These are phyloP conservation scores for Drechslera avenae DNA, from an alignment of 2,329 filamentous ascomycete species.

Conservation along the genomic window DNA sequence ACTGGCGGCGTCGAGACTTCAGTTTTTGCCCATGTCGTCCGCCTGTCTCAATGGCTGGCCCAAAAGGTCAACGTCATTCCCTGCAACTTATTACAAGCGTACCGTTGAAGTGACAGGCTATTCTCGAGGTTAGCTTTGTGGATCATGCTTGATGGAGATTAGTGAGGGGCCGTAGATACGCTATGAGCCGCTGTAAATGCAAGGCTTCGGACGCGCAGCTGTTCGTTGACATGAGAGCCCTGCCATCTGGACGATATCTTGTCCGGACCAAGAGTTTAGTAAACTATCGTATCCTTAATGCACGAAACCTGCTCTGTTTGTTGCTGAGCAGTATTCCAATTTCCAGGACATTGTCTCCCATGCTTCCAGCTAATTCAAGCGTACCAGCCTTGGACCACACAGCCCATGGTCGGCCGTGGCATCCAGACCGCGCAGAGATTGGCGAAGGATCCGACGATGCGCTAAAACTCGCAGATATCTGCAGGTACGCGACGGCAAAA, in stretches of 20 bases:
- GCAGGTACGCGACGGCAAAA: constrained; percentile 13
- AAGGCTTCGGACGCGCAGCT: too few relatives aligned
- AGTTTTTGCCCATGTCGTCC: constrained; percentile 6
- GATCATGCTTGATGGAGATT: neutral
- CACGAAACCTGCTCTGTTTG: too few relatives aligned
- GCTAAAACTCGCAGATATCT: constrained; percentile 6
- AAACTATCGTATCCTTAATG: too few relatives aligned
- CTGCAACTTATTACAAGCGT: constrained; percentile 8
- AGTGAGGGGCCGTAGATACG: constrained; percentile 3
- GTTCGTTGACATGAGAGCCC: too few relatives aligned
- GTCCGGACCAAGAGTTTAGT: too few relatives aligned
- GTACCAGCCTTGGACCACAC: too few relatives aligned
- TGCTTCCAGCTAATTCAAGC: too few relatives aligned
- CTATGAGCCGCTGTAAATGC: constrained; percentile 1
- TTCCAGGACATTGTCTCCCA: too few relatives aligned
- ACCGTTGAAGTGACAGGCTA: constrained; percentile 1
- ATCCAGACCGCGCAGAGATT: neutral
- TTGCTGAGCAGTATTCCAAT: too few relatives aligned
- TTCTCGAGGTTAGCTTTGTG: neutral
- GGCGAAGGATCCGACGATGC: constrained; percentile 4
- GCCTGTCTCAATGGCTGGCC: constrained; percentile 4
- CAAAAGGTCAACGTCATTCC: constrained; percentile 10
- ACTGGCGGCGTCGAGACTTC: neutral
- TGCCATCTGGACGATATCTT: too few relatives aligned
- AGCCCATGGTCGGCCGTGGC: too few relatives aligned